phyloP scores from a whole-genome alignment of 164 flowering plant genomes.

The Vitis cinerea region DNA sequence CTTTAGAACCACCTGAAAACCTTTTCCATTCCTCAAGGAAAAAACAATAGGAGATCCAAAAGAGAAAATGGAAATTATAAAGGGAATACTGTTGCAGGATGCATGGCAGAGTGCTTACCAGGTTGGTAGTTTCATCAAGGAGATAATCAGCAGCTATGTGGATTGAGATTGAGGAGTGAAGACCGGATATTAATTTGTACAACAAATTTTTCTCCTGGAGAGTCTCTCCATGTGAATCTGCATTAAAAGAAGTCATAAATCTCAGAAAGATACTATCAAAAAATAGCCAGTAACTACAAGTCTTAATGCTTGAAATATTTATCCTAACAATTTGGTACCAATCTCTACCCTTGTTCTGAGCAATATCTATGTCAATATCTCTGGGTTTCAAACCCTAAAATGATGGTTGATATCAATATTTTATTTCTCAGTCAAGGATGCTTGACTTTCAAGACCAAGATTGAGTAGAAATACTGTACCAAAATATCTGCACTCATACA shows the following conservation, averaged over 20 bases:
- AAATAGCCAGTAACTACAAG: background rate
- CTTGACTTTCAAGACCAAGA: no score
- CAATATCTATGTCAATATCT: no score
- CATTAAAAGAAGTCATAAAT: slow-evolving; percentile 1
- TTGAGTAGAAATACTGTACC: no score
- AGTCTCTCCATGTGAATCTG: slow-evolving; percentile 79
- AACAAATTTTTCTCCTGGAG: slow-evolving; percentile 79
- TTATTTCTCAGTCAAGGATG: no score
- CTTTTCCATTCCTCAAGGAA: background rate
- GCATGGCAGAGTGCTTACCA: slow-evolving; percentile 10
- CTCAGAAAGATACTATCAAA: background rate
- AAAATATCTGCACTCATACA: no score
- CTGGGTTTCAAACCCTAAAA: no score
- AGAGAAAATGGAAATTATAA: no score
- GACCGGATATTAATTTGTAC: slow-evolving; percentile 90
- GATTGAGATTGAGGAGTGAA: slow-evolving; percentile 87
- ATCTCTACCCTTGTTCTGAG: no score
- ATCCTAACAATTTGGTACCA: no score
- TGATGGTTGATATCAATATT: no score
- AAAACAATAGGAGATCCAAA: slow-evolving; percentile 19
- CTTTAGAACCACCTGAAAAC: background rate
- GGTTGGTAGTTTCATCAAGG: slow-evolving; percentile 65
- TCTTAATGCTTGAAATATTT: background rate
- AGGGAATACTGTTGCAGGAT: no score
- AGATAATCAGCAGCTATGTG: slow-evolving; percentile 92